Evolutionary conservation across 192 early-diverging fungal species (phyloP).

Genomic region (Umbelopsis ramanniana): DNA sequence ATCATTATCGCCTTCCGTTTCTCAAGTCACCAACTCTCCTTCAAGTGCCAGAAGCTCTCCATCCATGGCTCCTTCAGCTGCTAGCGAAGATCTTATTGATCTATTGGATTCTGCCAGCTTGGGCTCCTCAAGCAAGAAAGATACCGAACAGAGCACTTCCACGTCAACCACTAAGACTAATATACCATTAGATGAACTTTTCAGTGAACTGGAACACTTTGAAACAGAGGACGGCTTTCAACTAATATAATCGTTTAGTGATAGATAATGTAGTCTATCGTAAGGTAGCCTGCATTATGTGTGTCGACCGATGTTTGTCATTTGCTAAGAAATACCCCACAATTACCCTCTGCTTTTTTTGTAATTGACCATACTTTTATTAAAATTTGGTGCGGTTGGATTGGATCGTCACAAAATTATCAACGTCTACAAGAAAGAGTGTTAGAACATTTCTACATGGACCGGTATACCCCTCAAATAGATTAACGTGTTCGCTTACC

Average conservation of each 20-base stretch:
- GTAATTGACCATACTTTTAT: too few species aligned
- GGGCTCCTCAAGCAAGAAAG: background rate
- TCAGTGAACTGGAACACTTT: conserved; percentile 4
- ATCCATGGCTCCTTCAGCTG: background rate
- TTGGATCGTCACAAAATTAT: too few species aligned
- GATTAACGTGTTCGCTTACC: background rate
- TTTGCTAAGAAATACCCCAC: too few species aligned
- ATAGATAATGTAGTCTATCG: background rate
- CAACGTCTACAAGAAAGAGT: too few species aligned
- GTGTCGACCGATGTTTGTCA: too few species aligned
- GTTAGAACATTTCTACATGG: too few species aligned
- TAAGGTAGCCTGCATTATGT: too few species aligned
- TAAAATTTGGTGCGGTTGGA: too few species aligned
- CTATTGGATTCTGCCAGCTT: background rate
- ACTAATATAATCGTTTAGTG: background rate
- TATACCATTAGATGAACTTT: conserved; percentile 16
- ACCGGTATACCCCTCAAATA: too few species aligned
- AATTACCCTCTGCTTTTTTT: too few species aligned
- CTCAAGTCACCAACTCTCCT: conserved; percentile 1
- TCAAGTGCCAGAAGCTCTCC: background rate
- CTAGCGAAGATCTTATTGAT: conserved; percentile 2
- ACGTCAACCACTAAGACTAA: background rate
- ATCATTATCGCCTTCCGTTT: background rate
- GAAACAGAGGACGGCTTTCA: conserved; percentile 11
- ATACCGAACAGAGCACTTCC: background rate